Evolutionary conservation across 495 filamentous ascomycete species (phyloP), one percentile per base, ranked within the genome.

Genomic region (Trichoderma erinaceum): DNA sequence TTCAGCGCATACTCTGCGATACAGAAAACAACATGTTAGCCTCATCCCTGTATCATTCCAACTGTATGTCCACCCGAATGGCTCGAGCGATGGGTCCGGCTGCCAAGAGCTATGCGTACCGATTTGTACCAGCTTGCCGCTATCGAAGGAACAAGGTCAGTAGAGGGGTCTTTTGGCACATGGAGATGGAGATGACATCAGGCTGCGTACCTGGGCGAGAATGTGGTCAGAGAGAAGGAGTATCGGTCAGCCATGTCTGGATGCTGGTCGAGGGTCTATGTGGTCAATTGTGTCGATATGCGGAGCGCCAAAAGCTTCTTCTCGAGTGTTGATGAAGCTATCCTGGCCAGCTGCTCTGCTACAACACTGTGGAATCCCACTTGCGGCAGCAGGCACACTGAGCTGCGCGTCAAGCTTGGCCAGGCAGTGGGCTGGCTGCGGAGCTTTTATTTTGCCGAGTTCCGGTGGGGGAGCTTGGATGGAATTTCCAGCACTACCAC

Each of bases 161-260:
- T 74, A 75, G 56, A 61, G 56, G 56, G 56, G 56, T 32, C 56
- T 61, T 61, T 61, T 16, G 56, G 44, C 3, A 46, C 4, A n/a
- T 38, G 44, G 25, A 32, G 56, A 66, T 65, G 64, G 63, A 71
- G 63, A 61, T 61, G 56, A 61, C 56, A 32, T 61, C 56, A 29
- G 29, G 23, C 61, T 64, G 72, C 85, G 83, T 92, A 97, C 95
- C 94, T 99, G 73, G 95, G 95, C 72, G 95, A 98, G 89, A 99
- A 99, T 68, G 95, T 99, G 64, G 95, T 99, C 74, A 99, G 85
- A 48, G 96, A 98, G 89, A 98, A 99, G 63, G 95, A 97, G 79
- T 99, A 99, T 83, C 96, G 86, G 81, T 99, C 96, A 71, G 95
- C 93, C 95, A 99, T 99, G 75, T 70, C 81, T 71, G 10, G 23